Percentiles rank a stretch among this genome's conserved stretches.
Conservation (phyloP, 306 rosid genomes). For the Quercus cerris region DNA sequence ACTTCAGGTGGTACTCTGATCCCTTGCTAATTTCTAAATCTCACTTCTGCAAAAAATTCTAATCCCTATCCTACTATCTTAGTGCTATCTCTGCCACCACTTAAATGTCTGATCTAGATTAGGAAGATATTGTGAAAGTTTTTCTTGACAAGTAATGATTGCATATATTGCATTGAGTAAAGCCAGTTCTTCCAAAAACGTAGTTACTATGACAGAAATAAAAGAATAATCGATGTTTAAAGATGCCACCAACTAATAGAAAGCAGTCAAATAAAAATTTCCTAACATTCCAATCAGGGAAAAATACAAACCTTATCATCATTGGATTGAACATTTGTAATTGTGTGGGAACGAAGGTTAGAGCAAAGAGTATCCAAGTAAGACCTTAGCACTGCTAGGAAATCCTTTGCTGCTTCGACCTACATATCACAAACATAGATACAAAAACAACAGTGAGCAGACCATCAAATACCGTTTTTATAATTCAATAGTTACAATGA, state of each 20-base stretch:
- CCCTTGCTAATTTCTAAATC: neutral
- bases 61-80: neutral
- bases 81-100: neutral
- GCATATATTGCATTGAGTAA: neutral
- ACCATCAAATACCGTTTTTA: neutral
- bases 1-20: neutral
- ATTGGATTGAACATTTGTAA: slow-evolving; percentile 96
- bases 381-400: slow-evolving; percentile 65
- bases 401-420: slow-evolving; percentile 86
- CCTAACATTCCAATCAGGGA: slow-evolving; percentile 1
- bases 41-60: neutral
- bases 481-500: too few species aligned
- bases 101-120: neutral
- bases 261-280: slow-evolving; percentile 8
- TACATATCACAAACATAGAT: slow-evolving; percentile 19
- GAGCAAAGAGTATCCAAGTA: slow-evolving; percentile 92
- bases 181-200: neutral
- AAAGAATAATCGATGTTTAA: neutral
- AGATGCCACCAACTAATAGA: neutral
- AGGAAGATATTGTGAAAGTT: neutral
- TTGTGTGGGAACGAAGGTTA: slow-evolving; percentile 91
- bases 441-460: neutral
- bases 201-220: neutral
- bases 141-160: neutral
- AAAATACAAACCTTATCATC: slow-evolving; percentile 80